These are phyloP conservation scores for Verticillium tricorpus DNA, from an alignment of 2,329 filamentous ascomycete species.

Conservation along the genomic window DNA sequence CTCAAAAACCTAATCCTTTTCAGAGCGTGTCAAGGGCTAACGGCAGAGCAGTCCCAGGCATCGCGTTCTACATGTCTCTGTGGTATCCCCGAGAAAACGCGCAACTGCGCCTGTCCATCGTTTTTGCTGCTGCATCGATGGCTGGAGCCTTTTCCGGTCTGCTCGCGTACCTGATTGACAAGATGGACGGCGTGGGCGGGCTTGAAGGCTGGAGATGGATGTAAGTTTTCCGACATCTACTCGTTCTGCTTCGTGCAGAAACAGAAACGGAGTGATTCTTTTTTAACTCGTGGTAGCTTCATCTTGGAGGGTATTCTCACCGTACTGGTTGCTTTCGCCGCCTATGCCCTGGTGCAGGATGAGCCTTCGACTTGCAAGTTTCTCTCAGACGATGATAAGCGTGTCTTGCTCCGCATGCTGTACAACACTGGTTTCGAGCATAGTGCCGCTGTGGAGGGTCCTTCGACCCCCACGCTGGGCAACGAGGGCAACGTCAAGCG, in stretches of 20 bases:
- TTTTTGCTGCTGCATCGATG: slow-evolving; percentile 36
- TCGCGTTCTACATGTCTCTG: slow-evolving; percentile 20
- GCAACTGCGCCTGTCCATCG: slow-evolving; percentile 23
- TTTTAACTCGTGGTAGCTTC: slow-evolving; percentile 25
- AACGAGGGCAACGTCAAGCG: slow-evolving; percentile 43
- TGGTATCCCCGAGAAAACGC: slow-evolving; percentile 26
- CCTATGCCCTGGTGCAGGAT: slow-evolving; percentile 50
- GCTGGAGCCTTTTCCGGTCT: slow-evolving; percentile 55
- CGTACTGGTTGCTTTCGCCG: slow-evolving; percentile 42
- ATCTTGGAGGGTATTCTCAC: slow-evolving; percentile 57
- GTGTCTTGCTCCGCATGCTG: slow-evolving; percentile 11
- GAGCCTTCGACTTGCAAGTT: slow-evolving; percentile 40
- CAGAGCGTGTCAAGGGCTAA: not conserved
- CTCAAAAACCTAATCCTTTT: too few species aligned
- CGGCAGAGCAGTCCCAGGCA: slow-evolving; percentile 23
- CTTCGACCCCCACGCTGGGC: slow-evolving; percentile 4
- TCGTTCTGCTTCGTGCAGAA: too few species aligned
- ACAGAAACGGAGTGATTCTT: too few species aligned
- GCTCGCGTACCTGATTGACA: slow-evolving; percentile 50
- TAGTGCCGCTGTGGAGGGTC: not conserved
- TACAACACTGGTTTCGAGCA: not conserved
- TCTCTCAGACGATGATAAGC: slow-evolving; percentile 31
- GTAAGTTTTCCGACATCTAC: too few species aligned
- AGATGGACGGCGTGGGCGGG: slow-evolving; percentile 48
- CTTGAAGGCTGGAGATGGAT: slow-evolving; percentile 54